phyloP scores from a whole-genome alignment of 306 rosid species.

The Acacia crassicarpa region DNA sequence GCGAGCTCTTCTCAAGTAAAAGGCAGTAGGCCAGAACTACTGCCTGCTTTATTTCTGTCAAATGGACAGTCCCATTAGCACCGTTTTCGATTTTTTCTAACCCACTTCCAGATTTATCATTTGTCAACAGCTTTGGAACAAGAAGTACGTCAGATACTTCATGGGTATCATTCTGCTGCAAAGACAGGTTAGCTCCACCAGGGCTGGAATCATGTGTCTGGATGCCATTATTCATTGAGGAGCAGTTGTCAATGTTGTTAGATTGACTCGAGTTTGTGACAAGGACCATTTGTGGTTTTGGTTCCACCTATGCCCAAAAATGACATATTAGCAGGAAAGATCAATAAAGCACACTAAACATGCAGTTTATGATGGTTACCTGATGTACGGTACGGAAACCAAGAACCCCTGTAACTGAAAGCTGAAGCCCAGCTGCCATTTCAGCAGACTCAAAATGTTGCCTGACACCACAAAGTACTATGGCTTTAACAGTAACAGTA shows the following conservation, averaged over 20 bases:
- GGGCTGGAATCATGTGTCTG: slow-evolving; percentile 38
- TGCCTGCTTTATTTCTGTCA: slow-evolving; percentile 74
- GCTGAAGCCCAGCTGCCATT: slow-evolving; percentile 79
- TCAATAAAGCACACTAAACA: neutral
- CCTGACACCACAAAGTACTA: slow-evolving; percentile 53
- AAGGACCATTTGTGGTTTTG: slow-evolving; percentile 94
- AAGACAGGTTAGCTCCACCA: slow-evolving; percentile 37
- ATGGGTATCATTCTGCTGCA: slow-evolving; percentile 30
- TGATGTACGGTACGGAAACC: slow-evolving; percentile 92
- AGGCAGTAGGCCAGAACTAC: slow-evolving; percentile 80
- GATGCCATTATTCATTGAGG: slow-evolving; percentile 32
- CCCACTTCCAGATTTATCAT: slow-evolving; percentile 39
- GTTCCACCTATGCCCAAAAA: slow-evolving; percentile 63
- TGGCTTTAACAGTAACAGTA: slow-evolving; percentile 31
- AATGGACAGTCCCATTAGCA: slow-evolving; percentile 40
- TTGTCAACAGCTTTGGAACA: slow-evolving; percentile 64
- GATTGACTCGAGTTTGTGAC: slow-evolving; percentile 55
- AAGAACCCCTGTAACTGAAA: slow-evolving; percentile 88
- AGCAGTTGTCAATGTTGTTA: slow-evolving; percentile 28
- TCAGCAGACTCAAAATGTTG: slow-evolving; percentile 81
- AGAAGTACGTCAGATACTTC: slow-evolving; percentile 67
- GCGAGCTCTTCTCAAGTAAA: slow-evolving; percentile 85
- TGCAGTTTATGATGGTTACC: slow-evolving; percentile 48
- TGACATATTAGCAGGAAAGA: slow-evolving; percentile 31
- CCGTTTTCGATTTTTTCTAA: slow-evolving; percentile 50